A percentile compares a stretch with the other conserved stretches of the same genome.
phyloP scores from a whole-genome alignment of 495 filamentous ascomycete genomes.

The Penicillium ochrochloron region DNA sequence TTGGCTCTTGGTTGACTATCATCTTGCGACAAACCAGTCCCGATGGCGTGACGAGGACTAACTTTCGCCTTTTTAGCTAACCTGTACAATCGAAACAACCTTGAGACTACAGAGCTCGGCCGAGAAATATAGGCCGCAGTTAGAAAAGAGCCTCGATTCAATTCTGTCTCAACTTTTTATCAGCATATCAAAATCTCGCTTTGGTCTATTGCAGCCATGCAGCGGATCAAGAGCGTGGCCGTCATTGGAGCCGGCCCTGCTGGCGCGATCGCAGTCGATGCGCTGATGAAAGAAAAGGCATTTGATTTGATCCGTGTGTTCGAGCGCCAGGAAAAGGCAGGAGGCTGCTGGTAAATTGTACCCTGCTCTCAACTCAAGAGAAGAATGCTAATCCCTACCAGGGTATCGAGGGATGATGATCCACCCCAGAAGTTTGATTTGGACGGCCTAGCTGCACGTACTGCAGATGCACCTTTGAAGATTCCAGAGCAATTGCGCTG shows the following conservation, averaged over 20 bases:
- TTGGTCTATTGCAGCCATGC: slow-evolving; percentile 16
- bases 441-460: slow-evolving; percentile 46
- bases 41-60: slow-evolving; percentile 34
- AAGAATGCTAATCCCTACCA: slow-evolving; percentile 20
- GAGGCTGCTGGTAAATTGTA: slow-evolving; percentile 59
- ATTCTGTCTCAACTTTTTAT: neutral
- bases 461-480: slow-evolving; percentile 51
- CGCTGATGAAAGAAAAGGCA: slow-evolving; percentile 56
- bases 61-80: slow-evolving; percentile 20
- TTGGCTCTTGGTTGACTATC: slow-evolving; percentile 5
- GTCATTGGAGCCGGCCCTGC: slow-evolving; percentile 64
- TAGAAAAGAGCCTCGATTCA: neutral
- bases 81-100: neutral
- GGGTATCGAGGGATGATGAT: slow-evolving; percentile 48
- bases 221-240: slow-evolving; percentile 54
- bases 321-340: slow-evolving; percentile 60
- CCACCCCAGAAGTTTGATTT: slow-evolving; percentile 42
- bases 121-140: slow-evolving; percentile 18
- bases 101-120: slow-evolving; percentile 19
- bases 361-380: neutral
- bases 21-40: slow-evolving; percentile 23
- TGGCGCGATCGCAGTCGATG: slow-evolving; percentile 63
- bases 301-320: slow-evolving; percentile 64
- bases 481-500: slow-evolving; percentile 53
- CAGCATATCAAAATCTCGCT: neutral